Evolutionary conservation across 345 rosid genomes (phyloP).

Genomic region (Eucalyptus camaldulensis): DNA sequence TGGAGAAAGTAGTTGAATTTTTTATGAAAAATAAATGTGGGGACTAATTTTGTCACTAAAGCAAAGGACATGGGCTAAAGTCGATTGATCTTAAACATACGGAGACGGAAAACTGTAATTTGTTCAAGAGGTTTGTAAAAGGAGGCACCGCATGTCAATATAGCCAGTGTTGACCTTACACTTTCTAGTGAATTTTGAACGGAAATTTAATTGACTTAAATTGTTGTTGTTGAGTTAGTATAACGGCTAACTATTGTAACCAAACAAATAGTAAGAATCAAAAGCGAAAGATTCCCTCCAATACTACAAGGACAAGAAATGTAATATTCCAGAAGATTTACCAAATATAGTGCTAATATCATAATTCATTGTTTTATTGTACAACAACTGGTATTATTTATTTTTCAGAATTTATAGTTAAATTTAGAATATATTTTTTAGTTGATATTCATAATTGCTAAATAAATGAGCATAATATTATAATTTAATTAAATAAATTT

Average conservation of each 20-base stretch:
- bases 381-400: neutral
- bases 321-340: rapidly evolving
- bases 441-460: neutral
- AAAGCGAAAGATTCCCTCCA: neutral
- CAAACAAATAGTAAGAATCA: neutral
- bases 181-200: neutral
- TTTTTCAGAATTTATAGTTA: neutral
- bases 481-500: rapidly evolving
- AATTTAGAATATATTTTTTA: rapidly evolving
- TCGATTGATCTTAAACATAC: neutral
- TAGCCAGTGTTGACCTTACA: neutral
- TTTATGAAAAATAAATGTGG: neutral
- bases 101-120: neutral
- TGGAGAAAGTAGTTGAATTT: neutral
- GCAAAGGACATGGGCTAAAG: neutral
- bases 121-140: neutral
- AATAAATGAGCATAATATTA: rapidly evolving
- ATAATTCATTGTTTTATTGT: neutral
- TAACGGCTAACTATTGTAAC: neutral
- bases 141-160: neutral
- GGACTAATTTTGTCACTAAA: neutral
- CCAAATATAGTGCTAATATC: neutral
- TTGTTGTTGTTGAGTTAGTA: neutral
- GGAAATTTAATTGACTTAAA: neutral
- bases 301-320: neutral